Evolutionary conservation across 2,329 filamentous ascomycete species (phyloP), one percentile per base, ranked within the genome.

Genomic region (Ophiostoma sp.): DNA sequence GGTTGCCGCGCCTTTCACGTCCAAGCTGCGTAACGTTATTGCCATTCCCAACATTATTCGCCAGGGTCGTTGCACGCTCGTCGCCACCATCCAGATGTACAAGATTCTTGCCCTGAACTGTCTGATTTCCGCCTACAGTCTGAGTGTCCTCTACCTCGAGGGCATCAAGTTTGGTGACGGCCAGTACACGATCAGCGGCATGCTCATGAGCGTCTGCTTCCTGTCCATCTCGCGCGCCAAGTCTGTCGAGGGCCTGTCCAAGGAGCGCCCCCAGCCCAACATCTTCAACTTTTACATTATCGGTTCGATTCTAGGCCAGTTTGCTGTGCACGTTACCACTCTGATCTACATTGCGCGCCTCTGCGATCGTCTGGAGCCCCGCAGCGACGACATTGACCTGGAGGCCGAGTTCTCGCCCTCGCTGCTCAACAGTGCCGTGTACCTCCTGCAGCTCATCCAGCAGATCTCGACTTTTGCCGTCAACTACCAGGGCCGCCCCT

Each of bases 241-340:
- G 82, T 92, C 95, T 42, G 95, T 99, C 66, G 95, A 99, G 80
- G 90, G 91, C 47, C 83, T 99, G 38, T 97, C 94, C 72, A 97
- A 97, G 81, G 95, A 99, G 79, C 90, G 95, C 52, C 95, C 95
- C 0, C 95, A 99, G 80, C 93, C 94, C 68, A 97, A 98, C 79
- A 99, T 99, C 76, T 98, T 98, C 84, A 99, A 99, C 81, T 85
- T 93, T 66, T 99, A 99, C 83, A 98, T 99, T 77, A 97, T 99
- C 73, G 94, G 95, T 60, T 97, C 93, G 18, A 95, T 99, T 69
- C 88, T 99, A 45, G 95, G 93, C 66, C 95, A 99, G 79, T 99
- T 99, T 76, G 94, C 94, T 49, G 88, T 99, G 67, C 95, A 99
- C 78, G 97, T 98, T 73, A 89, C 84, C 58, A 98, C 95, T 0